These are phyloP conservation scores for Prototheca wickerhamii DNA, from an alignment of 163 green algal species.

Conservation along the genomic window DNA sequence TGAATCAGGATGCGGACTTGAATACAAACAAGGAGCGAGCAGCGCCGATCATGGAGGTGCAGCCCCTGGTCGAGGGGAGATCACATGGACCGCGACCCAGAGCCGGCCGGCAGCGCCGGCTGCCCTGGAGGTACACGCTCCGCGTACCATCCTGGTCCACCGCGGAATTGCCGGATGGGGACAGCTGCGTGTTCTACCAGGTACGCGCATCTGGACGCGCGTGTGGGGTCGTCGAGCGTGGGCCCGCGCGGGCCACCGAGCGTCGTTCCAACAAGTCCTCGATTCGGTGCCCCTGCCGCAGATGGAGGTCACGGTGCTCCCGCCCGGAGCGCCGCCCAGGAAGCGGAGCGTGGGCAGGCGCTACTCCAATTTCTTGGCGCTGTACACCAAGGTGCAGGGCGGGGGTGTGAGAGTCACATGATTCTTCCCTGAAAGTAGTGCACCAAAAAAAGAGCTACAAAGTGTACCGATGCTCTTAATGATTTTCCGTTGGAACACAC, in stretches of 20 bases:
- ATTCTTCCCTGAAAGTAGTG: too few species aligned
- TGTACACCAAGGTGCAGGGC: constrained; percentile 29
- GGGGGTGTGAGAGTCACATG: too few species aligned
- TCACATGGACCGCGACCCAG: too few species aligned
- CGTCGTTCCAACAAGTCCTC: not conserved
- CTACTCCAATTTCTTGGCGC: constrained; percentile 36
- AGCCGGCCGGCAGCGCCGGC: too few species aligned
- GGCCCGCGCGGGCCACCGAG: not conserved
- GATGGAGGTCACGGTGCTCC: constrained; percentile 39
- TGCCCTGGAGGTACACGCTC: constrained; percentile 19
- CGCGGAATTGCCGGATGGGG: constrained; percentile 13
- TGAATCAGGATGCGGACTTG: too few species aligned
- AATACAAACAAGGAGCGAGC: too few species aligned
- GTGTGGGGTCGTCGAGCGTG: not conserved
- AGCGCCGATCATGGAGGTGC: too few species aligned
- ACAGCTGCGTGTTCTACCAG: constrained; percentile 22
- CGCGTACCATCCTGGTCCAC: constrained; percentile 20
- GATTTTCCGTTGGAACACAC: not conserved
- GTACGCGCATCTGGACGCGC: too few species aligned
- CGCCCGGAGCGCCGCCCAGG: constrained; percentile 23
- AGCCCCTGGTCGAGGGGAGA: too few species aligned
- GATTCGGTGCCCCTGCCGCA: not conserved
- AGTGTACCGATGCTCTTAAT: too few species aligned
- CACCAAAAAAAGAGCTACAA: too few species aligned
- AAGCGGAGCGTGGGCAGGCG: constrained; percentile 32